Conservation (phyloP, 2,329 filamentous ascomycete species). For the Microcera coccophila region DNA sequence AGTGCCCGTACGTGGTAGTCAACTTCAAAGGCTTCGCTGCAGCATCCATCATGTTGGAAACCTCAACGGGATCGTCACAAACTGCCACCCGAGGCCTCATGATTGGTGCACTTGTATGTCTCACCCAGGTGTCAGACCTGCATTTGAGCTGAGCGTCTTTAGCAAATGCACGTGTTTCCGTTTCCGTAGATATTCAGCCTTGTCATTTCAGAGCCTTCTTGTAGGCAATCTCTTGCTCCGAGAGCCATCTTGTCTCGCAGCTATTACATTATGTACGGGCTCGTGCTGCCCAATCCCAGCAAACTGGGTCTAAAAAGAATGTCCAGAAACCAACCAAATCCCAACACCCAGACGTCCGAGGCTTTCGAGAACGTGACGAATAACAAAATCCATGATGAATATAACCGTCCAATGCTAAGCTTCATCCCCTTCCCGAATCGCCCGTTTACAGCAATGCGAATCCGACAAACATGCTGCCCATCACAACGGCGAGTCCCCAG, state of each 20-base stretch:
- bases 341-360: conserved; percentile 27
- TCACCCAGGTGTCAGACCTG: neutral
- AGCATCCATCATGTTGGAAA: too few species aligned
- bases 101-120: neutral
- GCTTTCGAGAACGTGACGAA: conserved; percentile 18
- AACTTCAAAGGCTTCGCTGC: too few species aligned
- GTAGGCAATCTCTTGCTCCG: neutral
- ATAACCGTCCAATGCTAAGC: neutral
- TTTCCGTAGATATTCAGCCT: neutral
- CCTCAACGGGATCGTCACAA: too few species aligned
- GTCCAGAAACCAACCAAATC: conserved; percentile 8
- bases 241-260: neutral
- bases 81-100: too few species aligned
- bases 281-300: neutral
- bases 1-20: too few species aligned
- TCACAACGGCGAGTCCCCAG: conserved; percentile 37
- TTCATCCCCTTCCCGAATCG: neutral
- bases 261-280: neutral
- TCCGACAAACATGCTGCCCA: conserved; percentile 38
- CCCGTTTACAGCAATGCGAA: conserved; percentile 37
- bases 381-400: conserved; percentile 16
- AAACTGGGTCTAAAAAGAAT: conserved; percentile 14
- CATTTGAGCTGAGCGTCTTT: too few species aligned
- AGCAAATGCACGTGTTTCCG: neutral
- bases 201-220: neutral